Conservation (phyloP, 345 rosid genomes). For the Ceriops decandra region DNA sequence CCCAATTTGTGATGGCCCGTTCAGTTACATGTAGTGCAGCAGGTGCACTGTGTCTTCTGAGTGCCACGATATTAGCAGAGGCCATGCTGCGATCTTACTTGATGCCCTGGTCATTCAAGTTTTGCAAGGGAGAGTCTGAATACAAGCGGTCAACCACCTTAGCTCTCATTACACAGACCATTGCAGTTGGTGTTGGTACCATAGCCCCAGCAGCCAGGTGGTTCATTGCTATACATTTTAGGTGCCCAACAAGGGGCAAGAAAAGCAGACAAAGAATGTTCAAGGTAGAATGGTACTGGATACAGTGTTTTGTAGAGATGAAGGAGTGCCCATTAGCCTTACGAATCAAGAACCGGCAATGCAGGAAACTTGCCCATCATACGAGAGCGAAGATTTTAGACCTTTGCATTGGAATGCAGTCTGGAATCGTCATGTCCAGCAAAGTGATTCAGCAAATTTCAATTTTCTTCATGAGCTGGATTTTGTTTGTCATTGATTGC, state of each 20-base stretch:
- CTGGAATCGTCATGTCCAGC: slow-evolving; percentile 59
- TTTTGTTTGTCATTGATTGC: slow-evolving; percentile 28
- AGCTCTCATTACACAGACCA: slow-evolving; percentile 54
- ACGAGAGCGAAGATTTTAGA: slow-evolving; percentile 34
- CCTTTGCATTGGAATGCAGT: slow-evolving; percentile 49
- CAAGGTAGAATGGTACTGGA: slow-evolving; percentile 69
- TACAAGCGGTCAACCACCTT: slow-evolving; percentile 67
- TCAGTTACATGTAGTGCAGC: slow-evolving; percentile 80
- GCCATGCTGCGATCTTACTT: slow-evolving; percentile 58
- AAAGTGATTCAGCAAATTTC: slow-evolving; percentile 56
- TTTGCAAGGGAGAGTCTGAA: slow-evolving; percentile 72
- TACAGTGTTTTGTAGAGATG: slow-evolving; percentile 49
- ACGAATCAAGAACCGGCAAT: slow-evolving; percentile 29
- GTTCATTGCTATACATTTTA: slow-evolving; percentile 68
- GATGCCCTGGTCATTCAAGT: slow-evolving; percentile 47
- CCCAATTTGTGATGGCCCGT: slow-evolving; percentile 78
- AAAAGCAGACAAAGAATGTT: slow-evolving; percentile 27
- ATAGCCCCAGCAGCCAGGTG: slow-evolving; percentile 71
- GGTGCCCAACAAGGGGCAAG: slow-evolving; percentile 48
- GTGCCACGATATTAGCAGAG: slow-evolving; percentile 55
- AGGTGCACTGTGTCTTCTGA: slow-evolving; percentile 67
- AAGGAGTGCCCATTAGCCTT: slow-evolving; percentile 54
- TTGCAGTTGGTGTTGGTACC: slow-evolving; percentile 60
- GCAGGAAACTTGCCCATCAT: slow-evolving; percentile 46
- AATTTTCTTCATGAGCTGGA: slow-evolving; percentile 35